These are phyloP conservation scores for Neurospora sp. DNA, from an alignment of 495 filamentous ascomycete genomes.

Conservation along the genomic window DNA sequence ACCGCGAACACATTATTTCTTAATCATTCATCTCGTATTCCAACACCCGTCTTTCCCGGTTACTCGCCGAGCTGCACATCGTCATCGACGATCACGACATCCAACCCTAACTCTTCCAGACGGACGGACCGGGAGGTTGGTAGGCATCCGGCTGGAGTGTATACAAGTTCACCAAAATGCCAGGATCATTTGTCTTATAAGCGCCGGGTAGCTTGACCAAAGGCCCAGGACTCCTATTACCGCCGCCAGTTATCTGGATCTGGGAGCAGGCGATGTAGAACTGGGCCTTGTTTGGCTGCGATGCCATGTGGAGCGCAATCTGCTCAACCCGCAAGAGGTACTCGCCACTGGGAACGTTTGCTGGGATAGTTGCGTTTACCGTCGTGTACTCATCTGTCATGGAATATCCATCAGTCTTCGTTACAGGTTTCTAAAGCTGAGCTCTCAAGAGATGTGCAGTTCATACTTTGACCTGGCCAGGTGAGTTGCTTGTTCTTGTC, in stretches of 20 bases:
- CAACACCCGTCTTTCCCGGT: not conserved
- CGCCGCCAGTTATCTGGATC: constrained; percentile 42
- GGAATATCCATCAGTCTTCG: not conserved
- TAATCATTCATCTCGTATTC: not conserved
- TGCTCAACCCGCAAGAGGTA: constrained; percentile 51
- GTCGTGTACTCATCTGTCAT: constrained; percentile 26
- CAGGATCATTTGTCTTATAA: constrained; percentile 39
- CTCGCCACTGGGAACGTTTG: constrained; percentile 33
- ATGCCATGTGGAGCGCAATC: constrained; percentile 40
- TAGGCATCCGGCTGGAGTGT: constrained; percentile 27
- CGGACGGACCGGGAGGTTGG: constrained; percentile 31
- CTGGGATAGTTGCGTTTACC: constrained; percentile 36
- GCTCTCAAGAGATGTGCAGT: not conserved
- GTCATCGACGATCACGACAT: not conserved
- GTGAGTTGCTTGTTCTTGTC: constrained; percentile 30
- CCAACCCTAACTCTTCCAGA: constrained; percentile 21
- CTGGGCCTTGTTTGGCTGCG: constrained; percentile 31
- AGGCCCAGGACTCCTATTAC: constrained; percentile 32
- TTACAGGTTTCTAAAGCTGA: not conserved
- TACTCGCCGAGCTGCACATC: not conserved
- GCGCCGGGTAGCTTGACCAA: constrained; percentile 41
- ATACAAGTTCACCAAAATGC: constrained; percentile 34
- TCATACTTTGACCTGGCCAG: constrained; percentile 30
- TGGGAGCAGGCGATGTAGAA: constrained; percentile 48
- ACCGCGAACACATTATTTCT: not conserved